These are phyloP conservation scores for Symbiodinium natans DNA, from an alignment of 73 alveolate genomes.

Conservation along the genomic window DNA sequence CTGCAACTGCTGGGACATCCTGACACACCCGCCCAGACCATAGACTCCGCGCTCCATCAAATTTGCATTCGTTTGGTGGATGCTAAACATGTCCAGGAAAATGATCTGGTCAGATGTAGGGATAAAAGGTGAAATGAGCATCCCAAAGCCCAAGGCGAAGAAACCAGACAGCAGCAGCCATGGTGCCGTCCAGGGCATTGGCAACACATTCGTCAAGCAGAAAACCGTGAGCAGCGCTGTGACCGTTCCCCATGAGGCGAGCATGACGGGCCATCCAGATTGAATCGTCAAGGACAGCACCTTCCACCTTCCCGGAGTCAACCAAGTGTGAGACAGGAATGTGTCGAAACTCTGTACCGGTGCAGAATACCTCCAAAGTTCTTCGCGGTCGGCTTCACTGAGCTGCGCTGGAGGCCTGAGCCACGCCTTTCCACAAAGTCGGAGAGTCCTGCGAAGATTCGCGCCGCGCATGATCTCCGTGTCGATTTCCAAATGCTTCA, in stretches of 20 bases:
- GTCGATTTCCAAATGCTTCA: background rate
- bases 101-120: background rate
- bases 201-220: background rate
- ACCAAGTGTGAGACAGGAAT: conserved; percentile 61
- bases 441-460: background rate
- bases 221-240: background rate
- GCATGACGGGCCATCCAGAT: background rate
- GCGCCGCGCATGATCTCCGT: conserved; percentile 45
- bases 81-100: conserved; percentile 46
- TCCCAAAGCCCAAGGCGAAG: background rate
- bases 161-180: background rate
- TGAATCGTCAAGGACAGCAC: background rate
- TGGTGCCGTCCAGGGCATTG: conserved; percentile 9
- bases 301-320: conserved; percentile 42
- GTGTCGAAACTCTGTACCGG: conserved; percentile 12
- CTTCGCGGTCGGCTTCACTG: background rate
- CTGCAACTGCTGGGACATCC: conserved; percentile 26
- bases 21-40: conserved; percentile 42
- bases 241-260: background rate
- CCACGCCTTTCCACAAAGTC: background rate
- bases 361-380: background rate
- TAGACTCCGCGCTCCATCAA: conserved; percentile 60
- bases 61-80: conserved; percentile 25
- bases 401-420: background rate
- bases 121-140: background rate